phyloP scores from a whole-genome alignment of 768 basidiomycete genomes.

The Termitomyces sp. region DNA sequence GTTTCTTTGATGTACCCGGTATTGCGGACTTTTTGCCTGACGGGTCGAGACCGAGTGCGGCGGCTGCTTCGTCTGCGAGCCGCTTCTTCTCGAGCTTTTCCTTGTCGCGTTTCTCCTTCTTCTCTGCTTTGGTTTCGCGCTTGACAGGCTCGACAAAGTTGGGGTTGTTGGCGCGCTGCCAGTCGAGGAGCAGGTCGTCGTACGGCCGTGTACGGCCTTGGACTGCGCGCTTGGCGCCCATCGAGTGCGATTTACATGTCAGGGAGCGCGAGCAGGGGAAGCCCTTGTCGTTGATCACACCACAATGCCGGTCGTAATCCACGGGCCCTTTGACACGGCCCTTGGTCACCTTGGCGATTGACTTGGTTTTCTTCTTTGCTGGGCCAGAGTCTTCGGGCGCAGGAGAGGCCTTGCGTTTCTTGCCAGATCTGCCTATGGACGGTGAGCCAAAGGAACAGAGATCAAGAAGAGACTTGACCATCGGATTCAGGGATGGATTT shows the following conservation, averaged over 20 bases:
- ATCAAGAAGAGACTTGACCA: not conserved
- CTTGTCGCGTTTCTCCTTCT: conserved; percentile 76
- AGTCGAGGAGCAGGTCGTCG: conserved; percentile 86
- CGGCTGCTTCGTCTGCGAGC: conserved; percentile 64
- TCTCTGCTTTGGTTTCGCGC: conserved; percentile 80
- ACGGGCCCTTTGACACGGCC: conserved; percentile 82
- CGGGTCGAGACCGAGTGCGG: conserved; percentile 50
- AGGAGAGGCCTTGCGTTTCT: conserved; percentile 82
- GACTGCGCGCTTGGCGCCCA: conserved; percentile 94
- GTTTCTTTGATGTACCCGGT: conserved; percentile 46
- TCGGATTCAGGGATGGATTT: conserved; percentile 49
- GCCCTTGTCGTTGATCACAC: conserved; percentile 94
- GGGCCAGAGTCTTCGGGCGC: conserved; percentile 65
- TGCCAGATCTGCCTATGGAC: conserved; percentile 22
- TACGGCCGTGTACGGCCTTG: conserved; percentile 78
- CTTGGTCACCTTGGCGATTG: conserved; percentile 67
- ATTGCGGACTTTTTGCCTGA: conserved; percentile 37
- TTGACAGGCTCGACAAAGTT: conserved; percentile 88
- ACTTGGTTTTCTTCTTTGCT: conserved; percentile 74
- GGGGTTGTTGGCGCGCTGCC: conserved; percentile 84
- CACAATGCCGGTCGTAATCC: conserved; percentile 89
- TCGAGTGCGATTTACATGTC: conserved; percentile 97
- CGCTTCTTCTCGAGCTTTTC: conserved; percentile 84
- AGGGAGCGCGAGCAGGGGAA: conserved; percentile 91
- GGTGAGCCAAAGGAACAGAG: not conserved